Percentiles rank a stretch among this genome's conserved stretches.
Conservation (phyloP, 805 yeast genomes). For the Saccharomyces jurei region DNA sequence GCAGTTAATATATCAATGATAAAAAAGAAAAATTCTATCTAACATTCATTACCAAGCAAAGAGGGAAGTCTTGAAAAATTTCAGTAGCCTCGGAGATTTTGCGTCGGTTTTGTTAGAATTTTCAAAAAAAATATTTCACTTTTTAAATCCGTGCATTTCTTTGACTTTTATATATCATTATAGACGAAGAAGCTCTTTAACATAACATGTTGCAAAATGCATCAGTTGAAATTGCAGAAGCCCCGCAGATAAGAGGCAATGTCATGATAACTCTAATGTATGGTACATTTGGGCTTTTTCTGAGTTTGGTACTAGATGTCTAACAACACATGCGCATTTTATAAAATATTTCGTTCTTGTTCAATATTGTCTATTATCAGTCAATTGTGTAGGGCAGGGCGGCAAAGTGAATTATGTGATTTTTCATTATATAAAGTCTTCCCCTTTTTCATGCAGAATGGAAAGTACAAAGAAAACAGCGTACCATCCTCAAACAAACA, state of each 20-base stretch:
- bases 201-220: background rate
- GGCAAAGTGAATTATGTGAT: background rate
- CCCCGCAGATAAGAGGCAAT: background rate
- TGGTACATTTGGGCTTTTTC: too few relatives aligned
- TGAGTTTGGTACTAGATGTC: too few relatives aligned
- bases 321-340: too few relatives aligned
- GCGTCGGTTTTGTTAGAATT: background rate
- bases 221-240: background rate
- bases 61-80: background rate
- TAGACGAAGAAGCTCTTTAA: background rate
- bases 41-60: background rate
- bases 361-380: background rate
- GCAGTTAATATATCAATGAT: background rate
- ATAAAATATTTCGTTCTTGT: background rate
- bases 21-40: background rate
- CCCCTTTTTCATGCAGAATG: background rate
- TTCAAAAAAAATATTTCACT: background rate
- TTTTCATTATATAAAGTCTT: background rate
- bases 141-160: background rate
- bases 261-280: background rate
- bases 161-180: background rate
- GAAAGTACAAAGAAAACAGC: background rate
- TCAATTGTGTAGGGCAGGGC: background rate
- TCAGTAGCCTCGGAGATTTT: background rate
- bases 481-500: background rate